These are phyloP conservation scores for Neodidymelliopsis sp. DNA, from an alignment of 2,329 filamentous ascomycete genomes.

Conservation along the genomic window DNA sequence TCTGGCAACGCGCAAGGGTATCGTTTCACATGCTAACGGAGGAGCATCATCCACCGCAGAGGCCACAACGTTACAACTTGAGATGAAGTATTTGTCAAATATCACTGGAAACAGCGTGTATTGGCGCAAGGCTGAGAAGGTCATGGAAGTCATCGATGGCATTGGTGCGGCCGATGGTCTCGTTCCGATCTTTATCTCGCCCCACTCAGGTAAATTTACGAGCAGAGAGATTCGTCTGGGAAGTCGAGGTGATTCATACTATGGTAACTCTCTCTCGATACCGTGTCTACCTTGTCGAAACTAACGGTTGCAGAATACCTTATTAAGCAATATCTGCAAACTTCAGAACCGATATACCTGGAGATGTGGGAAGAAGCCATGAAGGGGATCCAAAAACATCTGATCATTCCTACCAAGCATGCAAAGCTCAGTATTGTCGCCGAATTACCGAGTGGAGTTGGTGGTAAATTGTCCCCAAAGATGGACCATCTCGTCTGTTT, in stretches of 20 bases:
- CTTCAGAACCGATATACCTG: conserved; percentile 82
- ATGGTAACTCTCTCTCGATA: conserved; percentile 52
- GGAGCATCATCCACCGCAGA: conserved; percentile 93
- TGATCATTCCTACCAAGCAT: conserved; percentile 83
- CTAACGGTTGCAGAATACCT: conserved; percentile 68
- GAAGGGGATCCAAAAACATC: conserved; percentile 84
- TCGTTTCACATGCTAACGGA: conserved; percentile 79
- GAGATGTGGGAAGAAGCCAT: conserved; percentile 91
- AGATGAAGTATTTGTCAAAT: conserved; percentile 95
- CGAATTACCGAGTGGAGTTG: conserved; percentile 78
- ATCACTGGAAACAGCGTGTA: conserved; percentile 89
- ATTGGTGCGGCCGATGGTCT: conserved; percentile 80
- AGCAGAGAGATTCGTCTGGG: conserved; percentile 89
- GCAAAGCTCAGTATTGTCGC: conserved; percentile 83
- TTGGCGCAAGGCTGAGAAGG: conserved; percentile 88
- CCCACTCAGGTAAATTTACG: conserved; percentile 76
- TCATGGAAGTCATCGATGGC: conserved; percentile 86
- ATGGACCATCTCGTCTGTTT: conserved; percentile 99
- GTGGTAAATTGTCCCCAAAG: conserved; percentile 73
- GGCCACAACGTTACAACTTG: conserved; percentile 86
- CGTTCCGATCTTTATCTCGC: conserved; percentile 86
- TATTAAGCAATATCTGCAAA: conserved; percentile 97
- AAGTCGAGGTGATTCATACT: conserved; percentile 93
- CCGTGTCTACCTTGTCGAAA: neutral
- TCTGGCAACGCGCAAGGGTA: conserved; percentile 74